Evolutionary conservation across 176 grass and related monocot genomes (phyloP).

Genomic region (Aegilops sharonensis): DNA sequence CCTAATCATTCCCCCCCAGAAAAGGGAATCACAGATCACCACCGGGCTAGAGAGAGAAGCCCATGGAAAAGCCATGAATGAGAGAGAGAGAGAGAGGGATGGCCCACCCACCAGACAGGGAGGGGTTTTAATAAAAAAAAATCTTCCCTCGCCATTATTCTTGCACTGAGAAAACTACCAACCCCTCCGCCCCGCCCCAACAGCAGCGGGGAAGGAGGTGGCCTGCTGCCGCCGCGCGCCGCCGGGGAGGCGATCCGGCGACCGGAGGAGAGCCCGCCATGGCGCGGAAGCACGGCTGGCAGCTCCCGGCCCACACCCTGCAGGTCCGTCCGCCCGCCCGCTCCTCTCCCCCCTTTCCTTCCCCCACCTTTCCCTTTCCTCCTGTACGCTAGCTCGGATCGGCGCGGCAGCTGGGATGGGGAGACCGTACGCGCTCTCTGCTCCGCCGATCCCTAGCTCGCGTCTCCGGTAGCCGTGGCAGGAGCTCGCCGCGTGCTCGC

Average conservation of each 20-base stretch:
- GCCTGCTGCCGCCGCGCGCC: conserved; percentile 29
- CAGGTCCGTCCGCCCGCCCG: conserved; percentile 37
- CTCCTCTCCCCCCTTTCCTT: not conserved
- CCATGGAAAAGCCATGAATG: not conserved
- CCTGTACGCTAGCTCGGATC: not conserved
- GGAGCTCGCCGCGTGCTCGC: not conserved
- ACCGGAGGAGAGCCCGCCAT: conserved; percentile 30
- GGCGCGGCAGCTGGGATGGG: not conserved
- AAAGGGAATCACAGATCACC: not conserved
- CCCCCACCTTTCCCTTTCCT: not conserved
- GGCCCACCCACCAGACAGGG: not conserved
- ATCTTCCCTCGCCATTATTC: conserved; percentile 19
- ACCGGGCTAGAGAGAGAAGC: not conserved
- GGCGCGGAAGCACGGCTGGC: conserved; percentile 96
- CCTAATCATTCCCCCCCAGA: not conserved
- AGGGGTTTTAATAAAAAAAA: not conserved
- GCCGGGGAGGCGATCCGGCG: conserved; percentile 7
- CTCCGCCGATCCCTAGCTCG: not conserved
- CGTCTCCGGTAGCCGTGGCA: not conserved
- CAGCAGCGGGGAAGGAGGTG: conserved; percentile 33
- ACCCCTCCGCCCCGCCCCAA: not conserved
- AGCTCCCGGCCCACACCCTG: conserved; percentile 90
- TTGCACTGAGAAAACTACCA: not conserved
- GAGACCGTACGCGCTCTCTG: not conserved
- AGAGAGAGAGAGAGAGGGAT: not conserved